These are phyloP conservation scores for Penicillium sp. DNA, from an alignment of 2,329 filamentous ascomycete species.

Conservation along the genomic window DNA sequence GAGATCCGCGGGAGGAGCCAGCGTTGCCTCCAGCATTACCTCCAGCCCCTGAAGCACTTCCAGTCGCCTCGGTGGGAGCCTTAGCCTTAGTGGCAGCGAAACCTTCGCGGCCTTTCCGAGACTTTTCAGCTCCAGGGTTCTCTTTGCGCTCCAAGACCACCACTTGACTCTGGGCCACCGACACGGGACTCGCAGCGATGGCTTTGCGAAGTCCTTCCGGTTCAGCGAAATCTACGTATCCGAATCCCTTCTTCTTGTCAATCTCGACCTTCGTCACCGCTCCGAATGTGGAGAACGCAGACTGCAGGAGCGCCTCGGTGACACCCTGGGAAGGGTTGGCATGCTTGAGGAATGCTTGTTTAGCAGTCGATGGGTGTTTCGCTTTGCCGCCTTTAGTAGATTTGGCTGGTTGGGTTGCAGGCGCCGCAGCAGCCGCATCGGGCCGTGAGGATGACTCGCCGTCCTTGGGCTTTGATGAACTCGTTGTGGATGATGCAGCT, in stretches of 20 bases:
- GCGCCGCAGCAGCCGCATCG: slow-evolving; percentile 13
- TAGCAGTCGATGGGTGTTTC: slow-evolving; percentile 31
- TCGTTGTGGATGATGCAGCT: slow-evolving; percentile 10
- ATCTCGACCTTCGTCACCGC: slow-evolving; percentile 78
- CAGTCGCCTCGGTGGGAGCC: not conserved
- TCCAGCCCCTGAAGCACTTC: not conserved
- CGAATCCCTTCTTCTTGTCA: slow-evolving; percentile 91
- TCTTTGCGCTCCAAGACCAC: slow-evolving; percentile 69
- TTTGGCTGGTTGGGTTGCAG: slow-evolving; percentile 18
- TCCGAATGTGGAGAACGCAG: slow-evolving; percentile 72
- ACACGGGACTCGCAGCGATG: slow-evolving; percentile 74
- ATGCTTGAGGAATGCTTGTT: slow-evolving; percentile 70
- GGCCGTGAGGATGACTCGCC: slow-evolving; percentile 22
- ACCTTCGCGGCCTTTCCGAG: slow-evolving; percentile 29
- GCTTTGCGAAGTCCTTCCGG: slow-evolving; percentile 71
- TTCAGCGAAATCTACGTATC: slow-evolving; percentile 84
- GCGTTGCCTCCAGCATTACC: not conserved
- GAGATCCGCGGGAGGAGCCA: slow-evolving; percentile 20
- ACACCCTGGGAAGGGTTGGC: slow-evolving; percentile 88
- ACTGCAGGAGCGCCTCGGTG: slow-evolving; percentile 74
- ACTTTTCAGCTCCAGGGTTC: slow-evolving; percentile 32
- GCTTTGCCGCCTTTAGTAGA: slow-evolving; percentile 26
- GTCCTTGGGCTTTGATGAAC: slow-evolving; percentile 18
- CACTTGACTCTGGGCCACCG: slow-evolving; percentile 80
- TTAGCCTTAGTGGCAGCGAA: slow-evolving; percentile 12